A percentile compares a stretch with the other conserved stretches of the same genome.
Conservation (phyloP, 2,329 filamentous ascomycete species). For the Hypocreales sp. region DNA sequence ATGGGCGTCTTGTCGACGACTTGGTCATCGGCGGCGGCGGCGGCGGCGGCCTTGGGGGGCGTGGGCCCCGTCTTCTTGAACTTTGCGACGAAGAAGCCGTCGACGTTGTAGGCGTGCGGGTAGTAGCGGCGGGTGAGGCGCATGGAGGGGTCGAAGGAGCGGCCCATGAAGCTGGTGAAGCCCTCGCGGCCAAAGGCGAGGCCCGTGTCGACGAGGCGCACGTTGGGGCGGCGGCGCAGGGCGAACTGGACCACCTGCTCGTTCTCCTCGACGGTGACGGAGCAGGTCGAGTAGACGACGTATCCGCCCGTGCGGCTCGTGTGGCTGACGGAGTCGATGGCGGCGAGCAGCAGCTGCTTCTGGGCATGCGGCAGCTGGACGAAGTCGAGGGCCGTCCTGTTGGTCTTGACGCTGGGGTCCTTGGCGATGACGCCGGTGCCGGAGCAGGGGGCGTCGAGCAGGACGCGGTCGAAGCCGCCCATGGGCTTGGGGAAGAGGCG, state of each 20-base stretch:
- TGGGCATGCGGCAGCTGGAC: conserved; percentile 84
- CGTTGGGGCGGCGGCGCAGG: conserved; percentile 79
- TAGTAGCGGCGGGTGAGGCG: conserved; percentile 76
- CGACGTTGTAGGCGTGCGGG: conserved; percentile 85
- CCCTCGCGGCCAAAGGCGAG: conserved; percentile 84
- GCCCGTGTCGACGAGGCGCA: conserved; percentile 82
- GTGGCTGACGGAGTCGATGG: conserved; percentile 91
- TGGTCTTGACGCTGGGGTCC: conserved; percentile 92
- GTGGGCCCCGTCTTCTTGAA: conserved; percentile 84
- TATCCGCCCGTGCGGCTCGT: conserved; percentile 85
- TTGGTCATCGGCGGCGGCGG: conserved; percentile 19
- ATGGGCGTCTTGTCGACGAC: conserved; percentile 58
- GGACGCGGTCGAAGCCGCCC: conserved; percentile 86
- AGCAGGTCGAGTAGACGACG: conserved; percentile 93
- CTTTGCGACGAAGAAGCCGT: conserved; percentile 97
- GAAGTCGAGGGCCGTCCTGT: conserved; percentile 94
- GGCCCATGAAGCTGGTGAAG: conserved; percentile 81
- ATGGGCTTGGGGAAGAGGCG: conserved; percentile 88
- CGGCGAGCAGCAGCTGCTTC: conserved; percentile 82
- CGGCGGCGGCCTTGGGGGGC: conserved; percentile 30
- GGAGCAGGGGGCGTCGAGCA: conserved; percentile 90
- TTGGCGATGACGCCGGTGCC: conserved; percentile 97
- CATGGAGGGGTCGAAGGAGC: conserved; percentile 77
- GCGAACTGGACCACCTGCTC: conserved; percentile 91
- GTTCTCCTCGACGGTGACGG: conserved; percentile 79